Evolutionary conservation across 208 protist genomes (phyloP).

Genomic region (Borovskyia barvae): DNA sequence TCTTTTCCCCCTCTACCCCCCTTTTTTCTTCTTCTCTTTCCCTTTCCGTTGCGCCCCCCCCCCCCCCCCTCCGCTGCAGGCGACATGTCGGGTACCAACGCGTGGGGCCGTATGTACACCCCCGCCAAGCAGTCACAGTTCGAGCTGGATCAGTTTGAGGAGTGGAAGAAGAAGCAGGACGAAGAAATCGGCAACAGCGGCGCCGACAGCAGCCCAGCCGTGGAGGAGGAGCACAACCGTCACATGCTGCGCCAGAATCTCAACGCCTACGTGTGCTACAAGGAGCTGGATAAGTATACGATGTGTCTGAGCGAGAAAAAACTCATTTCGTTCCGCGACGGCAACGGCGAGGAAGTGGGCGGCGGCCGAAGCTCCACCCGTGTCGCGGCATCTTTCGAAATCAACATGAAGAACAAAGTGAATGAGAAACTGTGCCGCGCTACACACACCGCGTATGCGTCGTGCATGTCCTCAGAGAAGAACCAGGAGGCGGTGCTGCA

Average conservation of each 20-base stretch:
- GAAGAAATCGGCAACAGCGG: constrained; percentile 55
- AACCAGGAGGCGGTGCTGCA: constrained; percentile 73
- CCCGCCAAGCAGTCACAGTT: constrained; percentile 58
- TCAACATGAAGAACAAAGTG: constrained; percentile 72
- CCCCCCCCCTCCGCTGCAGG: background rate
- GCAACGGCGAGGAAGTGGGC: background rate
- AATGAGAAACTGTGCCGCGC: constrained; percentile 64
- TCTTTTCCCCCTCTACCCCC: background rate
- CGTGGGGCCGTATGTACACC: constrained; percentile 29
- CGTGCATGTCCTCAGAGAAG: constrained; percentile 55
- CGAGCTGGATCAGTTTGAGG: constrained; percentile 61
- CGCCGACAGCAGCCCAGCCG: constrained; percentile 36
- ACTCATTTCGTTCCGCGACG: constrained; percentile 34
- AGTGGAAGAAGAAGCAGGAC: constrained; percentile 66
- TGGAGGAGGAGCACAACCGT: constrained; percentile 71
- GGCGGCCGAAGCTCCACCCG: constrained; percentile 14
- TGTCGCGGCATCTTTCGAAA: constrained; percentile 30
- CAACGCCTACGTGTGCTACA: constrained; percentile 80
- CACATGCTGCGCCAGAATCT: constrained; percentile 82
- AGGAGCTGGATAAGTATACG: constrained; percentile 73
- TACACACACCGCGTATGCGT: constrained; percentile 58
- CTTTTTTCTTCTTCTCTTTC: background rate
- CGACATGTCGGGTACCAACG: constrained; percentile 26
- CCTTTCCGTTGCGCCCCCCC: background rate
- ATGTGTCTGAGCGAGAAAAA: constrained; percentile 63